Percentiles rank a stretch among this genome's conserved stretches.
phyloP scores from a whole-genome alignment of 2,329 filamentous ascomycete species.

The Pseudofabraea citricarpa region DNA sequence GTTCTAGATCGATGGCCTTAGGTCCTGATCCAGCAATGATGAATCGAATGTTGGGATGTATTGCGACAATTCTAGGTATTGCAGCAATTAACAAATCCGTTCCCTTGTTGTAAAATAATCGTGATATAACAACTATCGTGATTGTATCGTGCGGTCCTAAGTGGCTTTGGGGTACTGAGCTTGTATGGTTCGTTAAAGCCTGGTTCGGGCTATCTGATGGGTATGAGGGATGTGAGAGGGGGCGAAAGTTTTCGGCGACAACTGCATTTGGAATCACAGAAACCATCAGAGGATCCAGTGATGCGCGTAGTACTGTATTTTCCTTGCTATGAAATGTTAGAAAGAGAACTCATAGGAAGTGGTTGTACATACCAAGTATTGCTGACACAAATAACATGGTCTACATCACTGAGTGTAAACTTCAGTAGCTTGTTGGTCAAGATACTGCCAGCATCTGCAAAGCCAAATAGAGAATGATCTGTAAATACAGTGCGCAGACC shows the following conservation, averaged over 20 bases:
- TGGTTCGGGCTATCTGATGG: conserved; percentile 30
- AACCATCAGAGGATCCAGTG: conserved; percentile 92
- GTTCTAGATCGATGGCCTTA: conserved; percentile 95
- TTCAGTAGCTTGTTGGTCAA: conserved; percentile 96
- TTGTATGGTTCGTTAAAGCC: conserved; percentile 24
- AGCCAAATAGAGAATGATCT: conserved; percentile 95
- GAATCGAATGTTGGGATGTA: conserved; percentile 90
- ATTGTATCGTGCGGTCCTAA: conserved; percentile 82
- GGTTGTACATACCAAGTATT: conserved; percentile 91
- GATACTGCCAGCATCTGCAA: conserved; percentile 93
- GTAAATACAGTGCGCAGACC: conserved; percentile 93
- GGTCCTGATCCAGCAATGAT: conserved; percentile 94
- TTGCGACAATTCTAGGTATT: conserved; percentile 85
- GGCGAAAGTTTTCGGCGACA: conserved; percentile 92
- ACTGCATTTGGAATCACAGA: conserved; percentile 97
- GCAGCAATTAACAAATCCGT: conserved; percentile 95
- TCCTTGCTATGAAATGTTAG: conserved; percentile 81
- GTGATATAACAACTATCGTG: conserved; percentile 94
- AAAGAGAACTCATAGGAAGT: too few relatives aligned
- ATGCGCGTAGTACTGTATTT: conserved; percentile 92
- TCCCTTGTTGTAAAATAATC: conserved; percentile 98
- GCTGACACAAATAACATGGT: conserved; percentile 97
- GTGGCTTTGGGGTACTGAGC: conserved; percentile 50
- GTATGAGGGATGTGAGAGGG: conserved; percentile 49
- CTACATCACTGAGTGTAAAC: conserved; percentile 92